Evolutionary conservation across 371 early-diverging fungal species (phyloP), one percentile per base, ranked within the genome.

Genomic region (Mucor racemosus): DNA sequence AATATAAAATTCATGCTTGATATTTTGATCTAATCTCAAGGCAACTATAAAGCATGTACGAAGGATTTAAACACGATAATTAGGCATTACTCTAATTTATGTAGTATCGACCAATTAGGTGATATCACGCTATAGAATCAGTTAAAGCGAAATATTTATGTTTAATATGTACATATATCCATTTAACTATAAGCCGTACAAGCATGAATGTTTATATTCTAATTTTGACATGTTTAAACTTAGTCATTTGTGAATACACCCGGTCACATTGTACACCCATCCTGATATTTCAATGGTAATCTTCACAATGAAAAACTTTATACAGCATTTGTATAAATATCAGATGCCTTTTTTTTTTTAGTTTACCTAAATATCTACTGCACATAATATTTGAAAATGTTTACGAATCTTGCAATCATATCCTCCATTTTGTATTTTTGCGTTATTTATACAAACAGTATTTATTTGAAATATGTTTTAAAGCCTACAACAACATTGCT

Each of bases 401-500:
- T 53, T 38, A 31, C 38, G 4, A 17, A 38, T 7, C 33, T 38
- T 13, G 26, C 40, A 34, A 31, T 53, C 1, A 4, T 53, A 39
- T 62, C 66, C 3, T 66, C 66, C 0, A 10, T 66, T 4, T 15
- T 50, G 1, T 66, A 66, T 55, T 34, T 60, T 7, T 60, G 41
- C 54, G 13, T 66, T 9, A 66, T 60, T 8, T 54, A 34, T 36
- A 42, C 15, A 10, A 33, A 42, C 5, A 60, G 42, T 44, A 10
- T 41, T 15, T 34, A 60, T 9, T 13, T 26, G 17, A 66, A 66
- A 54, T 66, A 60, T 44, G 17, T 66, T 9, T n/a, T 66, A 19
- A 66, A 66, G 3, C 66, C 66, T 35, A 15, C n/a, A 10, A 60
- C 66, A 26, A 66, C 66, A 4, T 35, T 60, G 26, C 35, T 66